A percentile compares a stretch with the other conserved stretches of the same genome.
Conservation (phyloP, 2,329 filamentous ascomycete species). For the Aspergillus candidus region DNA sequence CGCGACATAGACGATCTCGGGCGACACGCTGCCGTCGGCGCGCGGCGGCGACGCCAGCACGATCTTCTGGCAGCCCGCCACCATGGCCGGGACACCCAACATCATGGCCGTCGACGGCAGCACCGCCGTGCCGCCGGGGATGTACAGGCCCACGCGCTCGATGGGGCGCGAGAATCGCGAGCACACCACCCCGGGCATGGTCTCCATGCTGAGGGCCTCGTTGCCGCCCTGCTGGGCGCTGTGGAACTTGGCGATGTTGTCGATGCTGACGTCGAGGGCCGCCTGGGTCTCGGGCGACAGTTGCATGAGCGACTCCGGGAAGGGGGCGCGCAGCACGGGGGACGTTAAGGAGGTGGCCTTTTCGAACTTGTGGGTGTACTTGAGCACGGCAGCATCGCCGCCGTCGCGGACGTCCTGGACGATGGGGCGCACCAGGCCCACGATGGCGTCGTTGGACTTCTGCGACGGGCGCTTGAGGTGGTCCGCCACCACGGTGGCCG, state of each 20-base stretch:
- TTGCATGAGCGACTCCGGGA: constrained; percentile 78
- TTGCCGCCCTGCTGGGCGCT: constrained; percentile 74
- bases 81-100: constrained; percentile 96
- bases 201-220: constrained; percentile 78
- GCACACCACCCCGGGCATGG: constrained; percentile 95
- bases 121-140: constrained; percentile 95
- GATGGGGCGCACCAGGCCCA: constrained; percentile 85
- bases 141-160: constrained; percentile 91
- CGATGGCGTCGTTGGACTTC: constrained; percentile 87
- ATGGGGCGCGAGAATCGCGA: constrained; percentile 89
- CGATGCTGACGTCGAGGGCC: constrained; percentile 89
- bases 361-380: constrained; percentile 97
- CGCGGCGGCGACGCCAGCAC: constrained; percentile 88
- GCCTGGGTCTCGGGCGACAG: constrained; percentile 74
- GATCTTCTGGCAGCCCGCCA: constrained; percentile 92
- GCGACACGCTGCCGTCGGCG: constrained; percentile 81
- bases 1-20: constrained; percentile 94
- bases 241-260: constrained; percentile 94
- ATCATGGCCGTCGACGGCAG: constrained; percentile 94
- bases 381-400: constrained; percentile 81
- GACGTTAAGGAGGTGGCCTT: constrained; percentile 87
- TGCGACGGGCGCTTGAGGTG: constrained; percentile 85
- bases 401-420: constrained; percentile 77
- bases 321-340: constrained; percentile 83
- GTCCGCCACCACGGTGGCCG: constrained; percentile 60